Percentiles rank a stretch among this genome's conserved stretches.
Evolutionary conservation across 129 eudicot species (phyloP).

Genomic region (Pittosporum tobira): DNA sequence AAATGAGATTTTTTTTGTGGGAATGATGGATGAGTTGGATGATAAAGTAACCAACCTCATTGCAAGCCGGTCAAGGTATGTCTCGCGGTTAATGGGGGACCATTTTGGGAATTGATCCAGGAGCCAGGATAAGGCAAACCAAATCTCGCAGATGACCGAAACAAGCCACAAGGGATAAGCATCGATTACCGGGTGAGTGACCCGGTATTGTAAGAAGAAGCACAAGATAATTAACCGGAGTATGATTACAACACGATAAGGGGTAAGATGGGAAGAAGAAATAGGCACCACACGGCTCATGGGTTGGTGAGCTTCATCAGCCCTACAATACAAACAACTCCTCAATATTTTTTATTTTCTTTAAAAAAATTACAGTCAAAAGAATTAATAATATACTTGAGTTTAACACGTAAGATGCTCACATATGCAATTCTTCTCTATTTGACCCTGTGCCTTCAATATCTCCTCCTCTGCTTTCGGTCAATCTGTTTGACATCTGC

Average conservation of each 20-base stretch:
- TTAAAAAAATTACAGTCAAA: no score
- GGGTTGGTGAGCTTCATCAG: slow-evolving; percentile 69
- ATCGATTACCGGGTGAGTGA: slow-evolving; percentile 72
- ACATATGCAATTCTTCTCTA: slow-evolving; percentile 83
- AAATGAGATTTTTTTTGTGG: no score
- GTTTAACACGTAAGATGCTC: slow-evolving; percentile 30
- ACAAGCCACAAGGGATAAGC: slow-evolving; percentile 82
- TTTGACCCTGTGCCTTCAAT: slow-evolving; percentile 82
- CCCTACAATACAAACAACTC: slow-evolving; percentile 33
- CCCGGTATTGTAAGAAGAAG: slow-evolving; percentile 74
- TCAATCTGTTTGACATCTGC: slow-evolving; percentile 45
- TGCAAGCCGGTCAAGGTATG: slow-evolving; percentile 71
- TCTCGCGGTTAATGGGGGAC: slow-evolving; percentile 79
- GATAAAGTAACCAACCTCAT: slow-evolving; percentile 38
- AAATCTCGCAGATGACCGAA: slow-evolving; percentile 76
- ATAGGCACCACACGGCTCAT: slow-evolving; percentile 81
- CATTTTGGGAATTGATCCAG: slow-evolving; percentile 88
- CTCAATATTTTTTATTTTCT: background rate
- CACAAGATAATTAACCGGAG: slow-evolving; percentile 61
- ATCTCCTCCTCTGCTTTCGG: slow-evolving; percentile 81
- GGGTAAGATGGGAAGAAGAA: slow-evolving; percentile 61
- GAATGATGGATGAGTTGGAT: no score
- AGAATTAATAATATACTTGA: no score
- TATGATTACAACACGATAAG: slow-evolving; percentile 67
- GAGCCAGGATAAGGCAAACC: slow-evolving; percentile 87